Evolutionary conservation across 2,329 filamentous ascomycete species (phyloP), one percentile per base, ranked within the genome.

Genomic region (Epichloe festucae): DNA sequence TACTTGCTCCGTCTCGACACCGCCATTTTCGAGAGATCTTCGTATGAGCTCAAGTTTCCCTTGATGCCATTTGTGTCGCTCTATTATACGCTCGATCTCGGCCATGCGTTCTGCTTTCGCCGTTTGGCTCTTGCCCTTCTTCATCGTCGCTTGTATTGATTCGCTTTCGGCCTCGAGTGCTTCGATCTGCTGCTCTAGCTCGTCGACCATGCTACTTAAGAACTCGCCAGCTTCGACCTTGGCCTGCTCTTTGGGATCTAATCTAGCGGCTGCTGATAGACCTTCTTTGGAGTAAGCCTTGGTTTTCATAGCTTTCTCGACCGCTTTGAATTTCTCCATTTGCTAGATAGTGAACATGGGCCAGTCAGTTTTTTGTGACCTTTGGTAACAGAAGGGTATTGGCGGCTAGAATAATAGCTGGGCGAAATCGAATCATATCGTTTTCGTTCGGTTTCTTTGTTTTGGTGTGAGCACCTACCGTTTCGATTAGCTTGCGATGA

Each of bases 291-390:
- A 97, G 72, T 95, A 98, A 55, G 93, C 93, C 70, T 98, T 98
- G 52, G 93, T 98, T 77, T 98, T 98, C 93, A 98, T 97, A 64
- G 95, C 93, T 76, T 98, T 98, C 71, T 98, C 93, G 50, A 98
- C 93, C n/a, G 90, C 91, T 74, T 98, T 98, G 80, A 98, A 98
- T 63, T 89, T 89, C 73, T 98, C 93, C 93, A 98, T 98, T 87
- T 91, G 85, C 88, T 93, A 72, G 68, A 61, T 14, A 36, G 23
- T 11, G 47, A 46, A 48, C 5, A 38, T 39, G 39, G 3, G 21
- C 27, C 38, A 23, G 14, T 31, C 42, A 50, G 38, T 36, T 42
- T 27, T 47, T 31, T 31, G 31, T 31, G 31, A 31, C 10, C 10
- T 11, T 31, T 31, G 31, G 3, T 31, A 31, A 31, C 1, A 31